Base-by-base conservation (phyloP, 2,329 filamentous ascomycete genomes). In the Colletotrichum somersetense region DNA sequence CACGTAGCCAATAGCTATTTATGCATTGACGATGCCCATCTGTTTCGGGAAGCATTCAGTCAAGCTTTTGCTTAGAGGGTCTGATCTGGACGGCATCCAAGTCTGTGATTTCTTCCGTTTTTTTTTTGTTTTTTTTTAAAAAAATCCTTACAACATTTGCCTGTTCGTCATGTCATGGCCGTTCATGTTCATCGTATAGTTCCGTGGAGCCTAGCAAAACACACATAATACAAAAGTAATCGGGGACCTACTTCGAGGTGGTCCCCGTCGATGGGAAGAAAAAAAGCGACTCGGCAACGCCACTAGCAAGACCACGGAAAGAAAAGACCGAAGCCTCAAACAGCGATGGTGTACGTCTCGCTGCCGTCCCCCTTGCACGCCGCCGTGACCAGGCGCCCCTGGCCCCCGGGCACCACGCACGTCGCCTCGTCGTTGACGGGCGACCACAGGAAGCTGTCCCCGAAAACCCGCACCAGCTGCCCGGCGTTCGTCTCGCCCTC, bases 391-490 rank as follows among this genome's bases (percentile, higher is more conserved):
- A 82, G 75, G 6, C 79, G 77, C 8, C 77, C 80, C 58, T 65
- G 56, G 12, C 78, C 74, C 14, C 83, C 83, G 26, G 81, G 77
- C 6, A 85, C 77, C 52, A 88, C 77, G 71, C 86, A 88, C 3
- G 81, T 83, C 62, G 82, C 83, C 30, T 80, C 79, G 66, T 83
- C 84, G 65, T 83, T 86, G 23, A 79, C 77, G 0, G 87, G 87
- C 12, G 84, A 81, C 30, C 88, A 81, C 0, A 83, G 78, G 48
- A 89, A 82, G 48, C 67, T 69, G 68, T 79, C 81, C 2, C 78
- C 78, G 30, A 79, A 80, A 70, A 86, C 88, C 1, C 83, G 83
- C 72, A 88, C 83, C 10, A 89, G 78, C 75, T 89, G 87, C 33
- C 83, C 85, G 20, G 79, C 79, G 52, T 87, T 83, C 18, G 85